Conservation (phyloP, 768 basidiomycete species). For the Lactifluus echinatus region DNA sequence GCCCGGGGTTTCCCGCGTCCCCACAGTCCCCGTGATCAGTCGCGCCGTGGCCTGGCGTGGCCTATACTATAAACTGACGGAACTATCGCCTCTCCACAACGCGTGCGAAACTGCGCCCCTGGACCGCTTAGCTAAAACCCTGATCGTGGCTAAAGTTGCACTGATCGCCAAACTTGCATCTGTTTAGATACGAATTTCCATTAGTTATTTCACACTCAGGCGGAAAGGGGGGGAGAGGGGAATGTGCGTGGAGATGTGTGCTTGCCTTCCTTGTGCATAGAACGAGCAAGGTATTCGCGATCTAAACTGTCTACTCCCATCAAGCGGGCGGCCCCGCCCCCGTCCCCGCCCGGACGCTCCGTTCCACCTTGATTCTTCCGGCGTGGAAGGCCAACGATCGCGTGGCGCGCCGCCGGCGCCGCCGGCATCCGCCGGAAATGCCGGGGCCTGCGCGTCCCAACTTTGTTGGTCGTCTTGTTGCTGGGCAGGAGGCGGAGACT, state of each 20-base stretch:
- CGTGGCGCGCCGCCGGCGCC: conserved; percentile 11
- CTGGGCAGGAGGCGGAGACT: background rate
- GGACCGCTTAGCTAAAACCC: conserved; percentile 9
- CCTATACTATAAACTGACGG: no score
- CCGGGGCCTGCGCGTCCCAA: conserved; percentile 15
- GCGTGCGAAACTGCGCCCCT: background rate
- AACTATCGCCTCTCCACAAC: background rate
- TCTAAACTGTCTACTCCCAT: conserved; percentile 64
- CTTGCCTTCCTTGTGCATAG: conserved; percentile 89
- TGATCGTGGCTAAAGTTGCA: conserved; percentile 76
- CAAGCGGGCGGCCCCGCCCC: conserved; percentile 40
- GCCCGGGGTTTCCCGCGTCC: background rate
- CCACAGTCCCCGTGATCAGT: background rate
- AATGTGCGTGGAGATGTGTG: conserved; percentile 41
- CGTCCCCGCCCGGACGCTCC: conserved; percentile 32
- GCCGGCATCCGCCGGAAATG: conserved; percentile 17
- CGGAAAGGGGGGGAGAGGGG: background rate
- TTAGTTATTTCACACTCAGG: conserved; percentile 6
- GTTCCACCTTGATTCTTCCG: conserved; percentile 30
- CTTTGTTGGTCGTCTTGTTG: conserved; percentile 17
- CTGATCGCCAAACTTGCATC: conserved; percentile 84
- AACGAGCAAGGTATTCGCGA: conserved; percentile 85
- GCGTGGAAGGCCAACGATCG: conserved; percentile 38
- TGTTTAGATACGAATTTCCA: conserved; percentile 36
- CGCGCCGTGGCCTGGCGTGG: background rate